Conservation (phyloP, 1,284 basidiomycete species). For the Prillingera fragicola region DNA sequence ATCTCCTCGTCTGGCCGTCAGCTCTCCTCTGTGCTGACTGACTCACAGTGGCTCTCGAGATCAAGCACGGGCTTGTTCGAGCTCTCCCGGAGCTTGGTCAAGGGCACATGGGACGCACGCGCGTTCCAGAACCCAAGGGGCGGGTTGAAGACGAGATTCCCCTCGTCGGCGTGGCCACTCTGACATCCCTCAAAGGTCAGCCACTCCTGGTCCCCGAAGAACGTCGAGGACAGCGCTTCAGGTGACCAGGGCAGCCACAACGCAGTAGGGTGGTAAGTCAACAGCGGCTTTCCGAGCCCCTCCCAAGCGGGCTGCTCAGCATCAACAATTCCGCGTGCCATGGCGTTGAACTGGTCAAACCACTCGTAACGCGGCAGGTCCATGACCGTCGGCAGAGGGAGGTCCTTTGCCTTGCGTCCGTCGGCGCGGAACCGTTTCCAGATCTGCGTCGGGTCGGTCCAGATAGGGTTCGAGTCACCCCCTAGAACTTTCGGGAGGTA, state of each 20-base stretch:
- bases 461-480: constrained; percentile 20
- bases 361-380: too few species aligned
- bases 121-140: constrained; percentile 4
- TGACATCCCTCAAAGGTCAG: constrained; percentile 15
- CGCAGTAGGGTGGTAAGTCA: constrained; percentile 4
- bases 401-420: neutral
- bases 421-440: too few species aligned
- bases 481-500: constrained; percentile 20
- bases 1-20: neutral
- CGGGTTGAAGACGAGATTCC: neutral
- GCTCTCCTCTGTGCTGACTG: constrained; percentile 11
- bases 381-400: neutral
- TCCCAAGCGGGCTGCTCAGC: constrained; percentile 5
- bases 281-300: too few species aligned
- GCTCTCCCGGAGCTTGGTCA: constrained; percentile 14
- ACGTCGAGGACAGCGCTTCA: constrained; percentile 3
- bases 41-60: constrained; percentile 23
- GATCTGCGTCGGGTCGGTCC: constrained; percentile 8
- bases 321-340: constrained; percentile 9
- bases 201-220: constrained; percentile 16
- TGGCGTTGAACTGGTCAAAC: constrained; percentile 7
- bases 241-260: constrained; percentile 11
- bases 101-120: constrained; percentile 3
- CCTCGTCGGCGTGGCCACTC: constrained; percentile 13
- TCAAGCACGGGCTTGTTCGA: constrained; percentile 16